These are phyloP conservation scores for Dillenia turbinata DNA, from an alignment of 164 flowering plant species.

Conservation along the genomic window DNA sequence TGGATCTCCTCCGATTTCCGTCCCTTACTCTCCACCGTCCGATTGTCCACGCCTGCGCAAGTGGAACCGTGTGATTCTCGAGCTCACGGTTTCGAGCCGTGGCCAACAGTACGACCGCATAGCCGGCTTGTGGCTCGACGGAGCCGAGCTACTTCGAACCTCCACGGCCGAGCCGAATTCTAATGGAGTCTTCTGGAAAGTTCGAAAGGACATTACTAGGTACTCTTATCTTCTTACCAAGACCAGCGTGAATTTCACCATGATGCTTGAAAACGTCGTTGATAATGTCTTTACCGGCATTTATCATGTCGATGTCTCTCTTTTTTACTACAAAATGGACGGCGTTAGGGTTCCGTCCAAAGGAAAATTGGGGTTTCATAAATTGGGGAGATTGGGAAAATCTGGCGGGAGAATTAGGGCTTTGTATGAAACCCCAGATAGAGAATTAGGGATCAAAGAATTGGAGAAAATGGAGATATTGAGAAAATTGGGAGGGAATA, in stretches of 20 bases:
- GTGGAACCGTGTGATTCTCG: slow-evolving; percentile 55
- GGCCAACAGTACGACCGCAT: slow-evolving; percentile 87
- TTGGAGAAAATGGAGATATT: background rate
- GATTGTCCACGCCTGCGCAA: slow-evolving; percentile 58
- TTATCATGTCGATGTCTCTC: slow-evolving; percentile 47
- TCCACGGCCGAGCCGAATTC: slow-evolving; percentile 81
- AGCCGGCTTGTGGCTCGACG: slow-evolving; percentile 75
- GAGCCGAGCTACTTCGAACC: slow-evolving; percentile 84
- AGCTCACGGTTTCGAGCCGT: slow-evolving; percentile 31
- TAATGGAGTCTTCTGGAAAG: slow-evolving; percentile 65
- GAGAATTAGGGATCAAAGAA: background rate
- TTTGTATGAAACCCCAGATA: background rate
- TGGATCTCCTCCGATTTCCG: slow-evolving; percentile 46
- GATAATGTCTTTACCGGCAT: slow-evolving; percentile 61
- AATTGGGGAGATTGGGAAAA: background rate
- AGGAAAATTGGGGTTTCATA: slow-evolving; percentile 9
- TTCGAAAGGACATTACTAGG: slow-evolving; percentile 72
- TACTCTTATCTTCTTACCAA: slow-evolving; percentile 49
- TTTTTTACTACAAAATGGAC: slow-evolving; percentile 31
- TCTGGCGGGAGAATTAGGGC: background rate
- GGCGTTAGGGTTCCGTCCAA: slow-evolving; percentile 10
- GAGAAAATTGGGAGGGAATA: background rate
- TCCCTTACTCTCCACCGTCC: slow-evolving; percentile 51
- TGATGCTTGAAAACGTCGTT: slow-evolving; percentile 87
- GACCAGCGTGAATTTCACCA: slow-evolving; percentile 38